Evolutionary conservation across 345 rosid genomes (phyloP).

Genomic region (Citrus reticulata): DNA sequence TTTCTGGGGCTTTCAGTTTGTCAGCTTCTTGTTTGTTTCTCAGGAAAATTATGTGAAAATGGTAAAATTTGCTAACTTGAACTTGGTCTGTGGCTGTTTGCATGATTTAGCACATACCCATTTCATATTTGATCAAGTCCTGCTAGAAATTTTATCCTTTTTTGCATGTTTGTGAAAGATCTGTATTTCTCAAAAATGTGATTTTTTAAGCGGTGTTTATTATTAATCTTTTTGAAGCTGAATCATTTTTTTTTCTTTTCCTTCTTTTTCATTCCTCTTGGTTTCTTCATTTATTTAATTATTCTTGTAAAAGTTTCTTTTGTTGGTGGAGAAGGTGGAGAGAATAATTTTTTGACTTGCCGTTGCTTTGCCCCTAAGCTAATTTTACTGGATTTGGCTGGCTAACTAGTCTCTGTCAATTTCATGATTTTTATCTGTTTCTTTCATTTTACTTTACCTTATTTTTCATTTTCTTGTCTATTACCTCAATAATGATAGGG

Average conservation of each 20-base stretch:
- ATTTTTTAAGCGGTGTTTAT: background rate
- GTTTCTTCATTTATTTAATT: no score
- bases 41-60: background rate
- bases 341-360: background rate
- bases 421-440: background rate
- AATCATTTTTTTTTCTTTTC: no score
- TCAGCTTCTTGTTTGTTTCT: background rate
- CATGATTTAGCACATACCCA: background rate
- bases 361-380: constrained; percentile 5
- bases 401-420: constrained; percentile 1
- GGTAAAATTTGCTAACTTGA: background rate
- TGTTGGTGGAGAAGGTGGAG: background rate
- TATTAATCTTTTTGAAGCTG: no score
- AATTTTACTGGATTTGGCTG: constrained; percentile 4
- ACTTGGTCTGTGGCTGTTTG: background rate
- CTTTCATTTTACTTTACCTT: background rate
- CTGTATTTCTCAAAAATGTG: background rate
- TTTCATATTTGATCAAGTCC: background rate
- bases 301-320: background rate
- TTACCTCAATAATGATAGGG: background rate
- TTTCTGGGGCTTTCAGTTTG: constrained; percentile 1
- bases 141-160: background rate
- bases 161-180: background rate
- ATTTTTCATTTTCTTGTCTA: background rate
- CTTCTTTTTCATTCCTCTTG: no score